Evolutionary conservation across 768 basidiomycete genomes (phyloP), one percentile per base, ranked within the genome.

Genomic region (Auriscalpium orientale): DNA sequence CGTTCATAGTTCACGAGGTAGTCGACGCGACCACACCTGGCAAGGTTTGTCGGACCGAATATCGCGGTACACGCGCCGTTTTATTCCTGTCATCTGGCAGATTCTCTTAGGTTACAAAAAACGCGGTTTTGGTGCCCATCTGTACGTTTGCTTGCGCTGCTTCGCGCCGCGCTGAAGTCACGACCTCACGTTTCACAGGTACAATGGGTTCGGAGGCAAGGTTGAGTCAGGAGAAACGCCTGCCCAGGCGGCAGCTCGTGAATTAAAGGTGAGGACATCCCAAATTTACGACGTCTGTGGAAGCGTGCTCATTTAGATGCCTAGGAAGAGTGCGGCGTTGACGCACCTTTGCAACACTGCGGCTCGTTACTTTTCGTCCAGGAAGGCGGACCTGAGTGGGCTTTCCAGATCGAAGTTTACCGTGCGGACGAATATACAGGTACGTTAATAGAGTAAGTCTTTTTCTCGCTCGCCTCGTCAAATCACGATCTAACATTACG

Each of bases 161-260:
- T 10, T 13, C 37, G 56, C 45, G 8, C 20, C 1, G 11, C 28
- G 13, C 28, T 3, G 18, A 11, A 43, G 34, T n/a, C 1, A 46
- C 45, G 49, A 35, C 36, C n/a, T 35, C 46, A 35, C 37, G 45
- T 60, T 20, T 15, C n/a, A 48, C 62, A 92, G 91, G 64, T 92
- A 80, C 64, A 94, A 94, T 59, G 92, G 92, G 4, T 95, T 93
- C 61, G 91, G 90, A 16, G 92, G 92, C 10, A 95, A 95, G 69
- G 83, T 90, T 9, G 90, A 94, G 56, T 69, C 76, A 3, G 81
- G 79, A 4, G 92, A 95, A 68, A 83, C 84, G 0, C 71, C 82
- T 16, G 61, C 72, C 0, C 71, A 87, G 64, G 91, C 90, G 10
- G 92, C 92, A 4, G 63, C 69, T n/a, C 83, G 92, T n/a, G 92